Conservation (phyloP, 164 flowering plant genomes). For the Liquidambar formosana region DNA sequence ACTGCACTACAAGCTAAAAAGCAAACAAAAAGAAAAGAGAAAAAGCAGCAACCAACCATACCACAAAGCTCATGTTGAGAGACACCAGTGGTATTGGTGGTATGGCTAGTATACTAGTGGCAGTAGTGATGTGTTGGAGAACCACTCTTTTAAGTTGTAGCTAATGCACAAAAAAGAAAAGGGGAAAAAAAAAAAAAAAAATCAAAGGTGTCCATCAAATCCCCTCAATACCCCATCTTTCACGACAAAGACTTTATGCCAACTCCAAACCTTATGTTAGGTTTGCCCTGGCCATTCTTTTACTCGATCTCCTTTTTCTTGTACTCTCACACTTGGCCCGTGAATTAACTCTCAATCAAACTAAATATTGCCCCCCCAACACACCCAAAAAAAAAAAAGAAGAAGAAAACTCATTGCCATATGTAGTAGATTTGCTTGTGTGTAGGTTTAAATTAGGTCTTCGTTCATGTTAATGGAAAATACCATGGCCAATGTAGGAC, state of each 20-base stretch:
- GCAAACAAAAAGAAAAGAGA: neutral
- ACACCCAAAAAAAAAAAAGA: too few species aligned
- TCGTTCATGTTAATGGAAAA: too few species aligned
- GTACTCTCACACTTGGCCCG: conserved; percentile 10
- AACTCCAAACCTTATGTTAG: conserved; percentile 5
- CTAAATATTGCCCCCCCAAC: neutral
- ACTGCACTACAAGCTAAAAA: neutral
- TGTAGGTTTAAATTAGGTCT: too few species aligned
- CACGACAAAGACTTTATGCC: conserved; percentile 20
- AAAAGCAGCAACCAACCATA: too few species aligned
- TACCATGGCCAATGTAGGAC: too few species aligned
- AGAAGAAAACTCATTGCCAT: neutral
- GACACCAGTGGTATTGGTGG: neutral
- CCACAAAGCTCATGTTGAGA: too few species aligned
- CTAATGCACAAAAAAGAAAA: conserved; percentile 10
- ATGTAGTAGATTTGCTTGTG: too few species aligned
- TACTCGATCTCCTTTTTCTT: neutral
- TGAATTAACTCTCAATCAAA: conserved; percentile 7
- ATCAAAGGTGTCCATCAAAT: conserved; percentile 5
- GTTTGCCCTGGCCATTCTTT: conserved; percentile 6
- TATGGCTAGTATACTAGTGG: neutral
- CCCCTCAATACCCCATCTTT: conserved; percentile 7
- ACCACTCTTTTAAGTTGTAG: conserved; percentile 14
- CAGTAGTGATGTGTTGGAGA: conserved; percentile 16
- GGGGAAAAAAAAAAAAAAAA: conserved; percentile 2